Evolutionary conservation across 106 monocot species (phyloP), one percentile per base, ranked within the genome.

Genomic region (Allium fistulosum): DNA sequence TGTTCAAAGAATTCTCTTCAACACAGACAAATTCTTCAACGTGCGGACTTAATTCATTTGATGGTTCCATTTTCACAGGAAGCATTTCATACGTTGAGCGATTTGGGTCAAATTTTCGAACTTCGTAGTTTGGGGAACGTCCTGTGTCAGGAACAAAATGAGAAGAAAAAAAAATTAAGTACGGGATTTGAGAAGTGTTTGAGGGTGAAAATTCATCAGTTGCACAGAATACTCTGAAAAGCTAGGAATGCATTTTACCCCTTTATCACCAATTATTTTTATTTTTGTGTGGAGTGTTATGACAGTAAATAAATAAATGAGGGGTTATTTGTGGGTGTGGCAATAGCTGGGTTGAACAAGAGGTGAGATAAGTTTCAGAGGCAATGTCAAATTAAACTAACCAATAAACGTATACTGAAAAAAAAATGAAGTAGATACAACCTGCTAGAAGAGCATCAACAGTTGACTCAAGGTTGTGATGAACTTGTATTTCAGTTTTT

Each of bases 371-470:
- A 65, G 65, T 10, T 9, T 51, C 51, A 7, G 48, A 26, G 57
- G 14, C 56, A 58, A 14, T 63, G 13, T 46, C 12, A 7, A 7
- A 28, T 47, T 12, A 61, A 6, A 26, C 26, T 7, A 16, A 72
- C 15, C 10, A 63, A 56, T 17, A 73, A 10, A 9, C 70, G 53
- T 26, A 7, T 13, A 66, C 17, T 26, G 17, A 66, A 14, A 50
- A 18, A 26, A 51, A 53, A 17, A 64, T 51, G 9, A 60, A 28
- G 61, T 16, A 61, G 51, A 51, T 11, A 37, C n/a, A 66, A 87
- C 94, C 90, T 87, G 90, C 65, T 59, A 94, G 87, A n/a, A 94
- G 80, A 70, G 87, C 78, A 85, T 94, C 94, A 22, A 94, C 94
- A 28, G 90, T 94, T 50, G 71, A 72, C 61, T 94, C 94, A 65